Percentiles rank a stretch among this genome's conserved stretches.
These are phyloP conservation scores for Colletotrichum sp. DNA, from an alignment of 2,329 filamentous ascomycete species.

Conservation along the genomic window DNA sequence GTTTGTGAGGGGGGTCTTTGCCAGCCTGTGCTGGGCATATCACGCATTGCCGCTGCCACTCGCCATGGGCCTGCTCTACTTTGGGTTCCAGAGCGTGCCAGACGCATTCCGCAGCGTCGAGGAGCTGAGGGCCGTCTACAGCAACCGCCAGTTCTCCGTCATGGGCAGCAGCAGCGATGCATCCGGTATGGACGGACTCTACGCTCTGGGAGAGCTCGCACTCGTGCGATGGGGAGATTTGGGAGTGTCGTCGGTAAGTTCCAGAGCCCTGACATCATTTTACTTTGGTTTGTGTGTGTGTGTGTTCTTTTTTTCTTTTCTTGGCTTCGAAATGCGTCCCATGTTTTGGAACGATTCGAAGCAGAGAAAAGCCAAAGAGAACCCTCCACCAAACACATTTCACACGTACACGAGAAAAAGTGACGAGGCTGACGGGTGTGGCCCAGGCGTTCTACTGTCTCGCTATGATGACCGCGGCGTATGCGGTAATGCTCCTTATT, in stretches of 20 bases:
- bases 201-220: slow-evolving; percentile 11
- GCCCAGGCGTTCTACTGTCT: slow-evolving; percentile 19
- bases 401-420: not conserved
- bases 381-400: not conserved
- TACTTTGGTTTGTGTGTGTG: not conserved
- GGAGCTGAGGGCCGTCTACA: not conserved
- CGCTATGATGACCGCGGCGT: slow-evolving; percentile 19
- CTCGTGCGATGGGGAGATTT: slow-evolving; percentile 18
- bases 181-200: slow-evolving; percentile 11
- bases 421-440: not conserved
- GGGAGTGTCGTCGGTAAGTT: slow-evolving; percentile 16
- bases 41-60: slow-evolving; percentile 12
- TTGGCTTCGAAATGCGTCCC: not conserved
- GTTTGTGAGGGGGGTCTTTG: slow-evolving; percentile 4
- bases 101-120: slow-evolving; percentile 6
- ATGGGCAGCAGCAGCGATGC: not conserved
- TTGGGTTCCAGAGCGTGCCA: slow-evolving; percentile 14
- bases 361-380: not conserved
- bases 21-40: slow-evolving; percentile 12
- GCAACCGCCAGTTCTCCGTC: not conserved
- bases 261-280: not conserved
- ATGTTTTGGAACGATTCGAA: not conserved
- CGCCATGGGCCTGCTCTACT: slow-evolving; percentile 14
- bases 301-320: not conserved
- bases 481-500: slow-evolving; percentile 16